Base-by-base conservation (phyloP, 2,329 filamentous ascomycete genomes). In the Teratosphaeria epicoccoides region DNA sequence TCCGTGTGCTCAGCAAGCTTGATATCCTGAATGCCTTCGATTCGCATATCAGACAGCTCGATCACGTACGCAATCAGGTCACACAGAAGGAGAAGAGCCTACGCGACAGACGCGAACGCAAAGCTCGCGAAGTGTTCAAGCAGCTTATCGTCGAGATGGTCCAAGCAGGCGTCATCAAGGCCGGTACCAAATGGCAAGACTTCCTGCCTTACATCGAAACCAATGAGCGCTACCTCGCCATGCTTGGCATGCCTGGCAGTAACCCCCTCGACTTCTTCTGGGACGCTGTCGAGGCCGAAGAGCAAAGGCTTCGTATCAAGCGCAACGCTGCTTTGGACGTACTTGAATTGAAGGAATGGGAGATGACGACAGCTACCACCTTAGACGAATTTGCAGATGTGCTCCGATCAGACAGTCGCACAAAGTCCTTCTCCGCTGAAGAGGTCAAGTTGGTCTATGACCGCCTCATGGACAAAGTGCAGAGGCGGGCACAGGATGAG, bases 11-110 rank as follows among this genome's bases (percentile, higher is more conserved):
- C 61, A 89, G 77, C 72, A 88, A 89, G 67, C 85, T 87, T 71
- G 93, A 98, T 70, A 82, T 97, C 66, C 78, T 98, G 72, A 89
- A 82, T 64, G 86, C 87, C 54, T 98, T 97, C 70, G 89, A 97
- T 72, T 88, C 86, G 64, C 91, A 97, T 66, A 93, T 97, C 75
- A 95, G 94, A 71, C 79, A 84, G 52, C 78, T 97, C 58, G 93
- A 98, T 71, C 85, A 89, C 55, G 82, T 82, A 49, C 90, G 95
- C 73, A 97, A 97, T 70, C 89, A 96, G 66, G 81, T 84, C 46
- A 85, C 87, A 57, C 93, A 98, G 70, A 82, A 87, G 60, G 84
- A 93, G 63, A 95, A 95, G 73, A 84, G 84, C 55, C 79, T 79
- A 61, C 91, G 87, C 69, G 79, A 82, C 51, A 83, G 93, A 54